Evolutionary conservation across 495 filamentous ascomycete species (phyloP).

Genomic region (Aspergillus incahuasiensis): DNA sequence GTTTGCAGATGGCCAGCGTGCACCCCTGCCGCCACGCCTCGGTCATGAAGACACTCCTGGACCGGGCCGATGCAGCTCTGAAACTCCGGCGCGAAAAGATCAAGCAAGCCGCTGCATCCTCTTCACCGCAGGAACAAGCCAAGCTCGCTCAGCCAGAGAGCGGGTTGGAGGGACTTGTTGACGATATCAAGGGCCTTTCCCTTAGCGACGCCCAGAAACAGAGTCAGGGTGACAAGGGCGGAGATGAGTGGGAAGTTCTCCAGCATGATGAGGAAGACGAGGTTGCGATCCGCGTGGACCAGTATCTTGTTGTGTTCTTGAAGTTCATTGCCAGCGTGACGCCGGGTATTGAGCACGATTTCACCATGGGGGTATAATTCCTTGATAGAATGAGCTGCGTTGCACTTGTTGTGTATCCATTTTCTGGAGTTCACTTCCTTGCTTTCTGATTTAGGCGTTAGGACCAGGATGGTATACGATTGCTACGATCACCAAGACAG

Average conservation of each 20-base stretch:
- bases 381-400: background rate
- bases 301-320: conserved; percentile 95
- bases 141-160: conserved; percentile 49
- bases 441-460: background rate
- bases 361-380: conserved; percentile 86
- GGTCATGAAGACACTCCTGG: conserved; percentile 97
- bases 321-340: conserved; percentile 98
- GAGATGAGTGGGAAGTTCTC: conserved; percentile 85
- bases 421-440: background rate
- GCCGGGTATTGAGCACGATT: conserved; percentile 95
- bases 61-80: conserved; percentile 87
- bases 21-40: conserved; percentile 92
- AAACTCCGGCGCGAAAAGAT: conserved; percentile 84
- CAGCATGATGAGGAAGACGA: conserved; percentile 67
- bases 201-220: conserved; percentile 34
- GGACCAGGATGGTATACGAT: background rate
- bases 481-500: background rate
- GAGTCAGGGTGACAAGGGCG: conserved; percentile 52
- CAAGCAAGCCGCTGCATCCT: conserved; percentile 28
- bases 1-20: conserved; percentile 90
- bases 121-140: background rate
- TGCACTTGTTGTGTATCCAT: background rate
- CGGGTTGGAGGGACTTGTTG: conserved; percentile 62
- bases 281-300: conserved; percentile 90
- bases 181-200: conserved; percentile 49